Evolutionary conservation across 2,329 filamentous ascomycete genomes (phyloP).

Genomic region (Pseudogymnoascus destructans): DNA sequence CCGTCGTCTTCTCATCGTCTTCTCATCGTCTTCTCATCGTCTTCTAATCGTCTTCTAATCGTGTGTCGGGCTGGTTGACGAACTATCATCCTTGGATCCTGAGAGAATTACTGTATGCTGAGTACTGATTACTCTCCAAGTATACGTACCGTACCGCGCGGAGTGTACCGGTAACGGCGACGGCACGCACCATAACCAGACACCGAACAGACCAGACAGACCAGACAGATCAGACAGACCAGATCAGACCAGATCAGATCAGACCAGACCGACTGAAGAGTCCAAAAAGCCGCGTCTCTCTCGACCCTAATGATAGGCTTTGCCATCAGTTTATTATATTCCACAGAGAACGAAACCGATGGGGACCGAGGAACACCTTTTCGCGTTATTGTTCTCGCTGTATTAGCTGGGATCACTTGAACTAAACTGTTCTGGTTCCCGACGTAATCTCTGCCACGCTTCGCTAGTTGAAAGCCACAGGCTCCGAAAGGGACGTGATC

Average conservation of each 20-base stretch:
- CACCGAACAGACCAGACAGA: background rate
- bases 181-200: background rate
- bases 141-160: background rate
- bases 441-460: conserved; percentile 7
- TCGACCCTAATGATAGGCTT: conserved; percentile 6
- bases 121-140: conserved; percentile 4
- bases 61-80: conserved; percentile 1
- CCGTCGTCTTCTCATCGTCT: background rate
- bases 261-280: background rate
- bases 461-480: conserved; percentile 7
- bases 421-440: conserved; percentile 7
- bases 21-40: background rate
- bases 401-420: conserved; percentile 7
- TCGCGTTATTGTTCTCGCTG: conserved; percentile 4
- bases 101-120: background rate
- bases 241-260: background rate
- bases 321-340: conserved; percentile 8
- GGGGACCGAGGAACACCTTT: background rate
- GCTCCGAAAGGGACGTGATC: conserved; percentile 8
- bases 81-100: background rate
- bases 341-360: conserved; percentile 1
- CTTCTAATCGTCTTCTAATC: too few species aligned
- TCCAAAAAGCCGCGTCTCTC: background rate
- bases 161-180: conserved; percentile 6
- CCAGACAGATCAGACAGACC: background rate